Base-by-base conservation (phyloP, 2,329 filamentous ascomycete species). In the Ascosphaera apis region DNA sequence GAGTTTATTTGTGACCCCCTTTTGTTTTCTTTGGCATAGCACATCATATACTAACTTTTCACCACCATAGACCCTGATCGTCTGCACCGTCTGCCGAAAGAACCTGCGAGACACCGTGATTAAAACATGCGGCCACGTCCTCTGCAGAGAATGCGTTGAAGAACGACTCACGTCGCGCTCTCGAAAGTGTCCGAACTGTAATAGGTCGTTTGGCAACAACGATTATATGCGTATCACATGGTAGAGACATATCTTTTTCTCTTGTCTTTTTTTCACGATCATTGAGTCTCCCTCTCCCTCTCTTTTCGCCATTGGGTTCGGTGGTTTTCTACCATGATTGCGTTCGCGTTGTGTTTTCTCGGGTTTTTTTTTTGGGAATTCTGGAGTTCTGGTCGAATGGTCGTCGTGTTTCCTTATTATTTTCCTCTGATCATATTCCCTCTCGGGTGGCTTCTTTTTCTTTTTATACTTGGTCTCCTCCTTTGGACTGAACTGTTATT, bases 161-260 rank as follows among this genome's bases (percentile, higher is more conserved):
- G 78, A 91, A 48, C 75, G 88, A 39, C 73, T 93, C 41, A 72
- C 72, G 33, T 91, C 88, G 49, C 78, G 88, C 25, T 84, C 86
- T 59, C 71, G 88, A 45, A 95, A 95, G 55, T 98, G 88, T 50
- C 88, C 88, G 2, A 86, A 81, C 46, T 98, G 91, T 63, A 82
- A 78, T 48, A 79, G 78, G 56, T 73, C 81, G 3, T 98, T 98
- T 52, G 86, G 91, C 48, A 78, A 72, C 53, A 78, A 78, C 55
- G 88, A 98, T 52, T 72, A 82, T 41, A 91, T 93, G 81, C 58
- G 58, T 40, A 57, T 64, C 43, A 63, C 60, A 35, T 53, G 63
- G 35, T 59, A 48, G 54, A 25, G 21, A 25, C 6, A 25, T 6
- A 25, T 25, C 11, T 25, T 25, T 11, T 11, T 11, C 21, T 37